phyloP scores from a whole-genome alignment of 441 rosid genomes.

The Adansonia madagascariensis region DNA sequence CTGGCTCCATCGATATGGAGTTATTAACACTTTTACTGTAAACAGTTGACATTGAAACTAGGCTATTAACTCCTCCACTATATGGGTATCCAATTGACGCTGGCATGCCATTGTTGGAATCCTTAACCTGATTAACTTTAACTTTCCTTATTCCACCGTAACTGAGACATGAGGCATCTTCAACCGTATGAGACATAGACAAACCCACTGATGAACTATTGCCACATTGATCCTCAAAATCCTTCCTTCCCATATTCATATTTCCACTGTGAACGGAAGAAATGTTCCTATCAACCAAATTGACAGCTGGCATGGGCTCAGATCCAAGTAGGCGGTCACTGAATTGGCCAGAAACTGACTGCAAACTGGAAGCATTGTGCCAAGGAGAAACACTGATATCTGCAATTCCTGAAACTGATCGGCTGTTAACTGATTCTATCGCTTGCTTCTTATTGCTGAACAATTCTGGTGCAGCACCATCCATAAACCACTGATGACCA shows the following conservation, averaged over 20 bases:
- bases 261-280: constrained; percentile 42
- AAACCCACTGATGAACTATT: constrained; percentile 37
- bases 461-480: constrained; percentile 35
- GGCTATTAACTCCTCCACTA: constrained; percentile 33
- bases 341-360: constrained; percentile 41
- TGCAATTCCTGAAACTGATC: constrained; percentile 34
- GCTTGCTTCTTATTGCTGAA: constrained; percentile 52
- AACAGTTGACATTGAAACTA: constrained; percentile 29
- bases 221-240: constrained; percentile 41
- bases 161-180: constrained; percentile 41
- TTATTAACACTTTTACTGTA: constrained; percentile 36
- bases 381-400: constrained; percentile 36
- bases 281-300: constrained; percentile 40
- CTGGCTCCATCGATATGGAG: constrained; percentile 35
- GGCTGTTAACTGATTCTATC: constrained; percentile 33
- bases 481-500: constrained; percentile 47
- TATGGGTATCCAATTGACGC: constrained; percentile 33
- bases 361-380: constrained; percentile 38
- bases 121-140: constrained; percentile 43
- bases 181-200: constrained; percentile 40
- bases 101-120: constrained; percentile 36
- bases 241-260: constrained; percentile 45
- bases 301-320: constrained; percentile 40
- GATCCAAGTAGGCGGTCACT: constrained; percentile 42
- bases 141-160: constrained; percentile 48